A percentile compares a stretch with the other conserved stretches of the same genome.
phyloP scores from a whole-genome alignment of 805 yeast species.

The Candida ficus region DNA sequence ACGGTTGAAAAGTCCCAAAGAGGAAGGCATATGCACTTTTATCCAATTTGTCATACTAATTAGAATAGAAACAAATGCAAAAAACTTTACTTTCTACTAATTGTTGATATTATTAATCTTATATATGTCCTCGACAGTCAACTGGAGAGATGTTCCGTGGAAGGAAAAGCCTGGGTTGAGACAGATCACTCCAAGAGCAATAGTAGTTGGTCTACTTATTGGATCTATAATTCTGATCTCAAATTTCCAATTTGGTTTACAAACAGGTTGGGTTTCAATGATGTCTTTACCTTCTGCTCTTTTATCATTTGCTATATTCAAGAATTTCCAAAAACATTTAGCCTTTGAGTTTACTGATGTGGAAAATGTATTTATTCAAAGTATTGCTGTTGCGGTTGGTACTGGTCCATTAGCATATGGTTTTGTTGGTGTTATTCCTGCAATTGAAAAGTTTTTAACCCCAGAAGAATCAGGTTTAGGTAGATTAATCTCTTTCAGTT shows the following conservation, averaged over 20 bases:
- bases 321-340: constrained; percentile 37
- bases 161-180: constrained; percentile 43
- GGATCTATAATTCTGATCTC: constrained; percentile 85
- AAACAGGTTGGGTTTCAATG: constrained; percentile 99
- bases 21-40: neutral
- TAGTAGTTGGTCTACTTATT: constrained; percentile 71
- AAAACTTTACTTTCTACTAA: neutral
- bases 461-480: constrained; percentile 69
- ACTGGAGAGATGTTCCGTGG: constrained; percentile 23
- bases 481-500: constrained; percentile 29
- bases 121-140: no score
- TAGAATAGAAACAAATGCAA: no score
- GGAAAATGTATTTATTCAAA: constrained; percentile 90
- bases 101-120: no score
- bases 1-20: neutral
- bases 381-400: constrained; percentile 94
- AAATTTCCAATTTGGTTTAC: constrained; percentile 93
- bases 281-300: constrained; percentile 95
- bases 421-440: constrained; percentile 92
- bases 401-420: constrained; percentile 97
- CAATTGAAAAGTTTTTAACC: constrained; percentile 83
- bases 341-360: constrained; percentile 66
- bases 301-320: constrained; percentile 80
- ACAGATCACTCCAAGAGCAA: constrained; percentile 71
- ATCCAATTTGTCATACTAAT: no score